phyloP scores from a whole-genome alignment of 257 asterid species.

The Forsythia suspensa region DNA sequence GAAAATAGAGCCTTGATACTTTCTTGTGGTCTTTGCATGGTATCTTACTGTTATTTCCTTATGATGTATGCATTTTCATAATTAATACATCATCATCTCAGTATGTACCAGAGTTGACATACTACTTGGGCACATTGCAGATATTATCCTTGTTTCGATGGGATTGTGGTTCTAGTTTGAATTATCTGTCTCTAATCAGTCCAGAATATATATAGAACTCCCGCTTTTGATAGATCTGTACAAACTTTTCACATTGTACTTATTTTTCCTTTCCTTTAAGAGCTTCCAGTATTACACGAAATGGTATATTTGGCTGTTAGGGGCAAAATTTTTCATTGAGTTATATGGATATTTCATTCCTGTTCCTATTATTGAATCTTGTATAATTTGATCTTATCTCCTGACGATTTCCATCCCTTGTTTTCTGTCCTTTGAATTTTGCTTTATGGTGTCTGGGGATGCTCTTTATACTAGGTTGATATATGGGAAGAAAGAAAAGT shows the following conservation, averaged over 20 bases:
- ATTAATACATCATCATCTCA: constrained; percentile 2
- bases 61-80: constrained; percentile 2
- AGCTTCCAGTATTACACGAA: neutral
- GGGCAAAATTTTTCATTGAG: constrained; percentile 2
- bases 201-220: neutral
- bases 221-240: constrained; percentile 13
- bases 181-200: neutral
- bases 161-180: neutral
- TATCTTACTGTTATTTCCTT: neutral
- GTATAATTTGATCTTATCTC: neutral
- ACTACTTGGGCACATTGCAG: neutral
- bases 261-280: constrained; percentile 7
- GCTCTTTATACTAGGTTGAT: constrained; percentile 55
- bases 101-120: neutral
- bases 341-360: constrained; percentile 5
- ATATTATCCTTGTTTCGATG: neutral
- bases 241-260: neutral
- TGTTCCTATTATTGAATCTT: constrained; percentile 4
- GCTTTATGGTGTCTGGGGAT: neutral
- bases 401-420: constrained; percentile 3
- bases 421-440: constrained; percentile 7
- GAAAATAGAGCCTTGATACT: neutral
- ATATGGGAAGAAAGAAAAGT: constrained; percentile 97
- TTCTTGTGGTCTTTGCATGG: neutral
- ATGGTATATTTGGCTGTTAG: constrained; percentile 2